Percentiles rank a stretch among this genome's conserved stretches.
Evolutionary conservation across 176 grass and related monocot genomes (phyloP).

Genomic region (Eragrostis curvula): DNA sequence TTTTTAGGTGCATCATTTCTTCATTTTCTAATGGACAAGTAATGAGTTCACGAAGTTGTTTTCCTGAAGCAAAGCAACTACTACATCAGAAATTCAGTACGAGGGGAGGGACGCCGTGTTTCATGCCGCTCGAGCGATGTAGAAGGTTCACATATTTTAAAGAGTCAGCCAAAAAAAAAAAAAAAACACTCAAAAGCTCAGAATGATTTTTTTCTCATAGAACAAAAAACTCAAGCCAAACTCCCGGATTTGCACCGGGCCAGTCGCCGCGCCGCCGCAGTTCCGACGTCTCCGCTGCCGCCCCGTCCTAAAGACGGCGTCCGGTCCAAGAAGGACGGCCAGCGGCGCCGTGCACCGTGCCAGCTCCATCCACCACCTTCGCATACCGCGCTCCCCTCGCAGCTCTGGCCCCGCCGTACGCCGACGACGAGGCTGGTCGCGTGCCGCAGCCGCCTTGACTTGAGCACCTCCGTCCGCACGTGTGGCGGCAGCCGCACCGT

Average conservation of each 20-base stretch:
- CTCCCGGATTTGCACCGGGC: background rate
- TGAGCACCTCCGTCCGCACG: constrained; percentile 60
- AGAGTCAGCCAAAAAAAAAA: too few species aligned
- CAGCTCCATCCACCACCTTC: constrained; percentile 47
- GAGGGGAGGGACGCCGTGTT: too few species aligned
- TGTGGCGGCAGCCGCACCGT: constrained; percentile 69
- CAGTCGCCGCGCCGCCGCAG: background rate
- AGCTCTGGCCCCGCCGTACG: background rate
- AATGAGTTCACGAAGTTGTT: too few species aligned
- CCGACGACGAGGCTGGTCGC: constrained; percentile 58
- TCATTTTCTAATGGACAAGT: too few species aligned
- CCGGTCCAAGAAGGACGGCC: constrained; percentile 41
- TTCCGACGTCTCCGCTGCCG: background rate
- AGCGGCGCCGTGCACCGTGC: constrained; percentile 53
- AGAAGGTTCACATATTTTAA: too few species aligned
- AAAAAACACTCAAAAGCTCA: too few species aligned
- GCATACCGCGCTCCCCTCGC: constrained; percentile 55
- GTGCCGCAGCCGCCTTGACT: constrained; percentile 60
- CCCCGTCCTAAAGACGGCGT: constrained; percentile 44
- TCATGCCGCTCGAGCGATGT: too few species aligned
- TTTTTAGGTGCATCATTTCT: too few species aligned
- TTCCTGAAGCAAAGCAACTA: too few species aligned
- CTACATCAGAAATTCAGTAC: too few species aligned
- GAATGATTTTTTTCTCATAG: too few species aligned
- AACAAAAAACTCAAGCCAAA: background rate